Base-by-base conservation (phyloP, 139 green algal species). In the Ulvella scutata region DNA sequence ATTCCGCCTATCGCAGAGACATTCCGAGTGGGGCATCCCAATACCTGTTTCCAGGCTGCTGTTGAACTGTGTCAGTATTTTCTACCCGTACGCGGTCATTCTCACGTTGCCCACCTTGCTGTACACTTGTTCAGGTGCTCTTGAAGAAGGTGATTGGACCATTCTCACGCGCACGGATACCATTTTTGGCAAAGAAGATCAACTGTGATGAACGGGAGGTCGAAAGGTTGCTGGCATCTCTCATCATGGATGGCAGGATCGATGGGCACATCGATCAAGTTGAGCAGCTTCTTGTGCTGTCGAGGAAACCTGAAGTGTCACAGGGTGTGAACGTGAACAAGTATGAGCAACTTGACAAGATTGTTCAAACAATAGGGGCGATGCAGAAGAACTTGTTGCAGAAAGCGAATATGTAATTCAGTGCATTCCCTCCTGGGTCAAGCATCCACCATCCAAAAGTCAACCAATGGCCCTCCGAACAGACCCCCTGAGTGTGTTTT, bases 181-280 rank as follows among this genome's bases (percentile, higher is more conserved):
- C 88, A 43, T 96, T 95, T 82, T 86, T 98, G 38, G 89, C 87
- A 40, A 77, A 80, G 51, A 85, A 96, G 80, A 85, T 98, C 62
- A 96, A 96, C 81, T 92, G 98, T 37, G 85, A 88, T 20, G 88
- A 90, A 61, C 51, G 78, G 4, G 94, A 98, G 38, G 94, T 98
- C 37, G 92, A 99, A 85, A 79, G 88, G 77, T 87, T 99, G 79
- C 86, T 99, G 43, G 88, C 98, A 37, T 87, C 82, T 3, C 87
- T 99, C 73, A 97, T 99, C 43, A 82, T 99, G 75, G 94, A 99
- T 80, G 84, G 82, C 33, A 74, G 88, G 4, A 83, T 99, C 26
- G 10, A 79, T 6, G 94, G 93, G 6, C 80, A 92, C 84, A 97
- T 99, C 37, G 92, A 99, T 80, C 94, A 99, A 88, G 90, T 97